A percentile compares a stretch with the other conserved stretches of the same genome.
Conservation (phyloP, 805 yeast species). For the Kodamaea restingae region DNA sequence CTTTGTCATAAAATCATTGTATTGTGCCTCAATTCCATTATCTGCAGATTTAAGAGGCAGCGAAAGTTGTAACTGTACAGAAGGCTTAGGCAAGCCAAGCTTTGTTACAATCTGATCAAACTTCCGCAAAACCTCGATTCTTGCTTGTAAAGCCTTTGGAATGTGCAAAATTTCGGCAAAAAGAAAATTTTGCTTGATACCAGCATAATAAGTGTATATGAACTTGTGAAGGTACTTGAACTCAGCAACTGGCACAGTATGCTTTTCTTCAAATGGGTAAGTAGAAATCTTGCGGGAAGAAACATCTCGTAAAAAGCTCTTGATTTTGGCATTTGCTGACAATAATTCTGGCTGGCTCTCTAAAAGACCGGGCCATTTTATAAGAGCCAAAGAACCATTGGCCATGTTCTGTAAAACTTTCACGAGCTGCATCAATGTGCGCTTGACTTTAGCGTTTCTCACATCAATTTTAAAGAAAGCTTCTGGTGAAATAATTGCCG, state of each 20-base stretch:
- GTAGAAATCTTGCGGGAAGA: constrained; percentile 14
- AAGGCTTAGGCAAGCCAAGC: constrained; percentile 58
- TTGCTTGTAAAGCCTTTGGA: constrained; percentile 16
- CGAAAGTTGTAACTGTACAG: constrained; percentile 54
- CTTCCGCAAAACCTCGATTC: constrained; percentile 27
- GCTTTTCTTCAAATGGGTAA: constrained; percentile 11
- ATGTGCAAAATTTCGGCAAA: constrained; percentile 18
- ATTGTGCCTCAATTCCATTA: constrained; percentile 45
- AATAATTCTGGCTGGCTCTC: constrained; percentile 38
- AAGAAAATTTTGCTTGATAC: constrained; percentile 29
- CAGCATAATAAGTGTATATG: constrained; percentile 30
- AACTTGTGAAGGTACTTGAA: constrained; percentile 40
- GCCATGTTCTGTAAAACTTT: constrained; percentile 84
- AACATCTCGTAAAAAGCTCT: constrained; percentile 24
- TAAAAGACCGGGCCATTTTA: constrained; percentile 60
- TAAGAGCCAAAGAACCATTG: constrained; percentile 64
- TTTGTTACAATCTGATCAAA: constrained; percentile 46
- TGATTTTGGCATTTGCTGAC: constrained; percentile 24
- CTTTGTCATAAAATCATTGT: constrained; percentile 72
- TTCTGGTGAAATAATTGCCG: constrained; percentile 88
- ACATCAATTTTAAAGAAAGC: constrained; percentile 37
- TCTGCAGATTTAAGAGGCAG: constrained; percentile 41
- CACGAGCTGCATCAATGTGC: constrained; percentile 74
- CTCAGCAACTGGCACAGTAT: constrained; percentile 32
- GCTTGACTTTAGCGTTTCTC: constrained; percentile 39